Percentiles rank a stretch among this genome's conserved stretches.
These are phyloP conservation scores for Candida tammaniensis DNA, from an alignment of 805 yeast genomes.

Conservation along the genomic window DNA sequence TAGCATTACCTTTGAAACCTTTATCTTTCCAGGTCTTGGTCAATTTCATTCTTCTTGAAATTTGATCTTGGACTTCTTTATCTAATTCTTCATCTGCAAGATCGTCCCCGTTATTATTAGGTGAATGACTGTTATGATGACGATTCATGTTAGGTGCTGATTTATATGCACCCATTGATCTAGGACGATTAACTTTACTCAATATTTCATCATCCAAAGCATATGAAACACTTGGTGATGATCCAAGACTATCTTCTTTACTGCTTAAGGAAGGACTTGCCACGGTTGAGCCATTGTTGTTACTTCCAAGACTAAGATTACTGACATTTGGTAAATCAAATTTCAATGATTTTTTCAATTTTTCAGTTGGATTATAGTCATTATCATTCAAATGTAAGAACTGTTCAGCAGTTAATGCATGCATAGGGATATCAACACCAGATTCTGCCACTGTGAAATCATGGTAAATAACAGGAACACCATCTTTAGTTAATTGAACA, in stretches of 20 bases:
- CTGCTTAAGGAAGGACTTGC: no score
- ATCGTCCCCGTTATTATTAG: constrained; percentile 7
- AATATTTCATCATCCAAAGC: constrained; percentile 37
- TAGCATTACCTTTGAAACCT: constrained; percentile 87
- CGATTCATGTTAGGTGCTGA: constrained; percentile 27
- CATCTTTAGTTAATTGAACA: constrained; percentile 90
- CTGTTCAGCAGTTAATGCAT: constrained; percentile 84
- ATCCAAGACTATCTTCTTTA: no score
- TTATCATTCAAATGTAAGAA: constrained; percentile 56
- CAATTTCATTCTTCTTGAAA: constrained; percentile 67
- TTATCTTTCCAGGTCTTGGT: constrained; percentile 87
- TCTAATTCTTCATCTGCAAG: constrained; percentile 31
- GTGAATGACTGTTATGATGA: constrained; percentile 7
- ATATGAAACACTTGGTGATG: constrained; percentile 13
- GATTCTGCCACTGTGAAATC: constrained; percentile 93
- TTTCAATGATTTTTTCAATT: constrained; percentile 10
- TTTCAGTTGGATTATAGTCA: constrained; percentile 10
- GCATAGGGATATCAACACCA: constrained; percentile 97
- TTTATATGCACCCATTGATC: constrained; percentile 38
- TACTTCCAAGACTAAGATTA: constrained; percentile 2
- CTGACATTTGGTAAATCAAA: constrained; percentile 13
- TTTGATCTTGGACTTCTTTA: constrained; percentile 36
- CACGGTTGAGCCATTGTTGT: neutral
- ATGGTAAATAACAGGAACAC: constrained; percentile 89
- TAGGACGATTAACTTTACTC: constrained; percentile 32